Percentiles rank a stretch among this genome's conserved stretches.
phyloP scores from a whole-genome alignment of 2,329 filamentous ascomycete genomes.

The Paecilomyces fulvus region DNA sequence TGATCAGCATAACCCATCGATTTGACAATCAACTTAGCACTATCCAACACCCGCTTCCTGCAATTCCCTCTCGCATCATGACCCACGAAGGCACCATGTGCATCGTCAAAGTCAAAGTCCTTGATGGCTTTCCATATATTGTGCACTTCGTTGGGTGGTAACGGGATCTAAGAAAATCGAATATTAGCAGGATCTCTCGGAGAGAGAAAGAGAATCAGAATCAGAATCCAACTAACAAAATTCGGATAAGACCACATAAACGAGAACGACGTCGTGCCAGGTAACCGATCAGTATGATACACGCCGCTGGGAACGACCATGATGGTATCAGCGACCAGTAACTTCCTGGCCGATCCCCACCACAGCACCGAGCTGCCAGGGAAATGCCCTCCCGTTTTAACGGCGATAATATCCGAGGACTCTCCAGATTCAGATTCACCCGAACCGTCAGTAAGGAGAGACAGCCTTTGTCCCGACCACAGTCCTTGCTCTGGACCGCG shows the following conservation, averaged over 20 bases:
- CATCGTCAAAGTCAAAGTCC: conserved; percentile 53
- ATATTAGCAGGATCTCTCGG: background rate
- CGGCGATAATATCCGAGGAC: conserved; percentile 44
- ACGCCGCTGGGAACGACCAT: conserved; percentile 53
- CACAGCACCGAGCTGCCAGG: conserved; percentile 62
- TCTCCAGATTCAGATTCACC: background rate
- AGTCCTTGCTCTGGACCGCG: conserved; percentile 23
- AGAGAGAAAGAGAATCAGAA: background rate
- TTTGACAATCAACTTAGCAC: conserved; percentile 64
- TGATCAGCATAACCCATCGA: conserved; percentile 29
- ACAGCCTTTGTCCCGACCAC: conserved; percentile 26
- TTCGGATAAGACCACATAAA: conserved; percentile 76
- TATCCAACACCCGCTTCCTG: conserved; percentile 61
- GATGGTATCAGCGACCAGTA: conserved; percentile 73
- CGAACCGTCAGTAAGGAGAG: conserved; percentile 19
- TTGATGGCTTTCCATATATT: conserved; percentile 63
- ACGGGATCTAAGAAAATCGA: conserved; percentile 49
- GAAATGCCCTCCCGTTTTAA: conserved; percentile 74
- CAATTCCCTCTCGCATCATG: conserved; percentile 53
- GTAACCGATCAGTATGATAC: conserved; percentile 23
- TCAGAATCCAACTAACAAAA: conserved; percentile 22
- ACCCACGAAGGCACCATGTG: conserved; percentile 59
- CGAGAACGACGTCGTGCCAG: conserved; percentile 46
- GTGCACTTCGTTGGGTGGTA: conserved; percentile 54
- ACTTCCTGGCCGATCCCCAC: conserved; percentile 48